Evolutionary conservation across 768 basidiomycete species (phyloP), one percentile per base, ranked within the genome.

Genomic region (Cystoderma amianthinum): DNA sequence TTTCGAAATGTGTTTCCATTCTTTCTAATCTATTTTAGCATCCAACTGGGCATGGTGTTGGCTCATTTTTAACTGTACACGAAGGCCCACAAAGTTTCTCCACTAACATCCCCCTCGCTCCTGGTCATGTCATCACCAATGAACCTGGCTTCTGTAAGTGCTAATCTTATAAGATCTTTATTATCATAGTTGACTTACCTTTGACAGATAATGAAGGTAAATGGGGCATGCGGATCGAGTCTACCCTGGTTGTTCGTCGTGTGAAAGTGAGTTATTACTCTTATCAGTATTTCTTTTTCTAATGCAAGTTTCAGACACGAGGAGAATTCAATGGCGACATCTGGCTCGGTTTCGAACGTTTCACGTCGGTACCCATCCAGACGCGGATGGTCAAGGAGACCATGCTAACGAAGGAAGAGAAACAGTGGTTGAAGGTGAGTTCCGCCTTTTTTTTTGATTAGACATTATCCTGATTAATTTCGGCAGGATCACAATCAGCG

Each of bases 291-390:
- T 13, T 18, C 9, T 23, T 5, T 33, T 17, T 21, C 22, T 9
- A 36, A 33, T 10, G 35, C 15, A 33, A 39, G 32, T 17, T 37
- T 35, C 49, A 88, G 82, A 90, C 87, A 23, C 80, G 71, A 61
- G 73, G 75, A 47, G 69, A 78, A 48, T 84, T 80, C 57, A 84
- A 79, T 46, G 84, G 82, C 19, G 70, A 80, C 51, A 65, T 76
- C 18, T 97, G 91, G 91, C 74, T 91, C 24, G 86, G 84, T 5
- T 97, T 95, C 58, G 89, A 94, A 60, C 82, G 93, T 3, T 68
- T 97, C 50, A 95, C 94, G 2, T 83, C 87, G 64, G 93, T 97
- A 7, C 95, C 95, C 3, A 96, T 97, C 53, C 86, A 93, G 61
- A 86, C 87, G 2, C 72, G 77, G 50, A 85, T 98, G 80, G 82